Percentiles rank a stretch among this genome's conserved stretches.
Evolutionary conservation across 805 yeast species (phyloP).

Genomic region (Ogataea paradorogensis): DNA sequence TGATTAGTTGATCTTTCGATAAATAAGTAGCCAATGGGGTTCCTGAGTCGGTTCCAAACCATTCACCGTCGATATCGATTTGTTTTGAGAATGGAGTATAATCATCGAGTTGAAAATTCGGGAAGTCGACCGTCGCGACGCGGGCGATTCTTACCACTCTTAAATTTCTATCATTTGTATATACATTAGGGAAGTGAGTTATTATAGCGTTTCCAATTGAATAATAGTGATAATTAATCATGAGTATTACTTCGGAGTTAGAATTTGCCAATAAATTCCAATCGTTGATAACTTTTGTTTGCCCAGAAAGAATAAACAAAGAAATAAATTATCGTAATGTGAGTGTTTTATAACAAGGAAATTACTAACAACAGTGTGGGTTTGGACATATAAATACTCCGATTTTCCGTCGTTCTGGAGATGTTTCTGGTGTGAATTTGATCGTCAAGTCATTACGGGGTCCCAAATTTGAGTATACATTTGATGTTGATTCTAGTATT

Average conservation of each 20-base stretch:
- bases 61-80: slow-evolving; percentile 40
- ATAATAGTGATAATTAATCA: slow-evolving; percentile 65
- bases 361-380: slow-evolving; percentile 4
- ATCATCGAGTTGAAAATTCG: slow-evolving; percentile 55
- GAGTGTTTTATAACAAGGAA: slow-evolving; percentile 1
- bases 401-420: slow-evolving; percentile 31
- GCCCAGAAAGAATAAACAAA: slow-evolving; percentile 28
- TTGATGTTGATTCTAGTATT: slow-evolving; percentile 22
- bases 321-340: slow-evolving; percentile 12
- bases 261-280: slow-evolving; percentile 50
- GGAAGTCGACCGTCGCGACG: slow-evolving; percentile 40
- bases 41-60: slow-evolving; percentile 51
- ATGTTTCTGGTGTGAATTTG: slow-evolving; percentile 26
- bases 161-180: slow-evolving; percentile 38
- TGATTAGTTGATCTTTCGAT: slow-evolving; percentile 36
- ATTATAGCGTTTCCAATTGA: slow-evolving; percentile 35
- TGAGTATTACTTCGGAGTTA: slow-evolving; percentile 31
- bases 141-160: slow-evolving; percentile 69
- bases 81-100: slow-evolving; percentile 31
- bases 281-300: slow-evolving; percentile 44
- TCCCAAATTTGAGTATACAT: slow-evolving; percentile 54
- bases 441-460: slow-evolving; percentile 65
- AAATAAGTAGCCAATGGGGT: slow-evolving; percentile 47
- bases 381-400: slow-evolving; percentile 25
- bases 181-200: slow-evolving; percentile 66